Base-by-base conservation (phyloP, 1,284 basidiomycete genomes). In the Thelephora terrestris region DNA sequence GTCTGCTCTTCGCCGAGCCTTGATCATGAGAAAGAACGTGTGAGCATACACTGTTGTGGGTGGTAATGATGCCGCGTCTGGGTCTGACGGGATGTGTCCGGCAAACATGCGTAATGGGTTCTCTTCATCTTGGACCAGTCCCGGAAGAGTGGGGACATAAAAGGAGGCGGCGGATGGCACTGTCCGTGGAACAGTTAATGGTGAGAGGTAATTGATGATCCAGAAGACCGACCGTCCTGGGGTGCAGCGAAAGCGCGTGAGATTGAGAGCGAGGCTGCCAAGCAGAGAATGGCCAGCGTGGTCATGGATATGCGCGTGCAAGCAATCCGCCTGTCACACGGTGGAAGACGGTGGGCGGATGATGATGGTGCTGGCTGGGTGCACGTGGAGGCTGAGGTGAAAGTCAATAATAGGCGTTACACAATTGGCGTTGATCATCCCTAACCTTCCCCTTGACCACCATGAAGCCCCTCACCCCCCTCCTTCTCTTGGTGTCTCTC, bases 1-100 rank as follows among this genome's bases (percentile, higher is more conserved):
- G 58, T 95, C 92, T 10, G 93, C 91, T 7, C 75, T 75, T 53
- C 91, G 77, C 43, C 93, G 76, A 25, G 93, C 92, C 64, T 93
- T 90, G 32, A 92, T 74, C 67, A 98, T 76, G 52, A 96, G 80
- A 63, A 99, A 99, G 71, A 85, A 94, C 16, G 93, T 65, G 61
- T 94, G 89, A 0, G 90, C 74, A 27, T 81, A 81, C 43, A 87
- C 71, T 51, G 81, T 76, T 21, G 71, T 78, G 14, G 65, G 58
- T 5, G 73, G 64, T 27, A 73, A 68, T 20, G 63, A 64, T 7
- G 71, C 52, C 9, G 68, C 73, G 57, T 81, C 72, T 7, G 90
- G 86, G 66, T 93, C 90, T 1, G 89, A 85, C 16, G 85, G 71
- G 23, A 94, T 67, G 60, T 88, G 82, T 0, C 91, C 91, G 5